Base-by-base conservation (phyloP, 192 early-diverging fungal genomes). In the Podila minutissima region DNA sequence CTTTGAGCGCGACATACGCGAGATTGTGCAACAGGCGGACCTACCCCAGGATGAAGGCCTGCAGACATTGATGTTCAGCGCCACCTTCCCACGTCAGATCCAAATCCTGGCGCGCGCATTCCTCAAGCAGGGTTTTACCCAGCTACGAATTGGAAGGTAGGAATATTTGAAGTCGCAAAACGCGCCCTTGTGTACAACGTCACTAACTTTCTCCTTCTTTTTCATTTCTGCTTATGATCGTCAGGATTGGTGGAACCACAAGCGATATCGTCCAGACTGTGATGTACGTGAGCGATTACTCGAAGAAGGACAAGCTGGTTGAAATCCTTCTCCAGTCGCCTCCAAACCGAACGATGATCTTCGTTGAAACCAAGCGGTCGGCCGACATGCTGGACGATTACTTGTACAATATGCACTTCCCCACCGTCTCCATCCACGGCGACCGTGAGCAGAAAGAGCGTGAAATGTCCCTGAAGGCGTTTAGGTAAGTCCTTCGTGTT, bases 11-110 rank as follows among this genome's bases (percentile, higher is more conserved):
- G 92, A 96, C 74, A 95, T 99, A 66, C 89, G 98, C 55, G 84
- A 90, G 57, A 95, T 99, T 67, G 93, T 98, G 26, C 83, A 88
- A 67, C 68, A 82, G 59, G 91, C 93, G 83, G 94, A 96, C 71
- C 89, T 97, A 84, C 86, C 89, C 15, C 82, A 84, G 17, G 87
- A 94, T 41, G 86, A 84, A 59, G 71, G 86, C 59, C 88, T 96
- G 65, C 95, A 95, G 67, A 99, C 97, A 10, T 90, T 98, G 62
- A 98, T 99, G 97, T 99, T 98, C 83, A 94, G 92, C 73, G 97
- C 97, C n/a, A 99, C 97, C 1, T 99, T 98, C 89, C 98, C 98
- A 11, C 91, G 88, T 33, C 86, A 92, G 59, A 97, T 99, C 68
- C 97, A 96, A 72, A 86, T 89, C 55, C 92, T 99, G 29, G 98